Evolutionary conservation across 345 rosid species (phyloP).

Genomic region (Camelina neglecta): DNA sequence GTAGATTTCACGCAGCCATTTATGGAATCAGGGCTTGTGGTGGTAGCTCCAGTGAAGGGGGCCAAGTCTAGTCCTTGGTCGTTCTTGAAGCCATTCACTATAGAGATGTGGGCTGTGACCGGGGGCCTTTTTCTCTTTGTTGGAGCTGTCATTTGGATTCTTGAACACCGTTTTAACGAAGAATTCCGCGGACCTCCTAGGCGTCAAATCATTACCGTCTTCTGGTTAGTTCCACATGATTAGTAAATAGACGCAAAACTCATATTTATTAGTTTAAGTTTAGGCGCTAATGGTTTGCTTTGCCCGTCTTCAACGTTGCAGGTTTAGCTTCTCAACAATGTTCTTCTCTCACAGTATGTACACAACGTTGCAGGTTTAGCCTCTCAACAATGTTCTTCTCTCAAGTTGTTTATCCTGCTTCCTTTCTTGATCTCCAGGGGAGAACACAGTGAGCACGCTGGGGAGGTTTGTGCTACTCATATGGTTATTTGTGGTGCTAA

Average conservation of each 20-base stretch:
- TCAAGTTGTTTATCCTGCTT: conserved; percentile 15
- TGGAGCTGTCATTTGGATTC: conserved; percentile 96
- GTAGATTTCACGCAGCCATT: conserved; percentile 95
- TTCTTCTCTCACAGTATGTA: conserved; percentile 96
- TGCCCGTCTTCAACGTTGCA: conserved; percentile 52
- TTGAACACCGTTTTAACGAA: conserved; percentile 80
- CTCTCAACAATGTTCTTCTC: conserved; percentile 98
- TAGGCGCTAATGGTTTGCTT: conserved; percentile 25
- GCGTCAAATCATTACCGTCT: conserved; percentile 75
- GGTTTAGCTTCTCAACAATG: conserved; percentile 99
- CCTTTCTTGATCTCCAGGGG: conserved; percentile 56
- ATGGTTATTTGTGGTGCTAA: conserved; percentile 91
- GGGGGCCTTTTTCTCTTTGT: conserved; percentile 79
- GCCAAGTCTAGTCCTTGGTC: conserved; percentile 90
- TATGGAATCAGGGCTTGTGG: conserved; percentile 83
- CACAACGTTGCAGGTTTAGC: conserved; percentile 82
- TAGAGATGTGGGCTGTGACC: conserved; percentile 89
- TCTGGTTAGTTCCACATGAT: conserved; percentile 62
- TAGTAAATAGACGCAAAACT: not conserved
- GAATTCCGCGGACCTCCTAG: conserved; percentile 95
- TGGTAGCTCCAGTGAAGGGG: conserved; percentile 76
- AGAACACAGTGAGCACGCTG: conserved; percentile 82
- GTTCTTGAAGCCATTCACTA: conserved; percentile 85
- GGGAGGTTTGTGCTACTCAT: conserved; percentile 86
- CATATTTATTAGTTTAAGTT: not conserved